A percentile compares a stretch with the other conserved stretches of the same genome.
phyloP scores from a whole-genome alignment of 768 basidiomycete species.

The Phanerochaete carnosa region DNA sequence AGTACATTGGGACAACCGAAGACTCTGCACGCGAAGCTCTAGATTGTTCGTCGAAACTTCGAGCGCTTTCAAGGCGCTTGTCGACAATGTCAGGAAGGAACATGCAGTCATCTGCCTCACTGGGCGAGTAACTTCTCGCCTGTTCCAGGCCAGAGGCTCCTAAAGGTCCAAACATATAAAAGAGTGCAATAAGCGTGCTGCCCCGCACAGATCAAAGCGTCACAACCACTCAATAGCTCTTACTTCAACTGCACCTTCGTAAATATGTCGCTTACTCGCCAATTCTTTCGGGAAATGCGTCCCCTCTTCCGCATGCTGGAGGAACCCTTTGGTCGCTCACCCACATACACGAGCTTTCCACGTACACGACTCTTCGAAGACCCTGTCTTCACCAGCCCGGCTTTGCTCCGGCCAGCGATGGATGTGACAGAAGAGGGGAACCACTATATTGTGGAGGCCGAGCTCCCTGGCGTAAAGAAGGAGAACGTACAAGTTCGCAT shows the following conservation, averaged over 20 bases:
- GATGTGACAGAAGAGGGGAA: slow-evolving; percentile 67
- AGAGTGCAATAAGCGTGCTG: not conserved
- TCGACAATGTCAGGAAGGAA: not conserved
- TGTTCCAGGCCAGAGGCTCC: not conserved
- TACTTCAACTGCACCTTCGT: not conserved
- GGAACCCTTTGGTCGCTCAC: slow-evolving; percentile 52
- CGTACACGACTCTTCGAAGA: slow-evolving; percentile 43
- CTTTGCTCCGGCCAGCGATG: slow-evolving; percentile 48
- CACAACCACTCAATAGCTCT: not conserved
- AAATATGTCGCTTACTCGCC: slow-evolving; percentile 26
- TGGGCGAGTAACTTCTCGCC: not conserved
- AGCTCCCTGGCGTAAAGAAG: slow-evolving; percentile 76
- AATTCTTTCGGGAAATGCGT: slow-evolving; percentile 59
- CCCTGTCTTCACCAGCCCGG: slow-evolving; percentile 40
- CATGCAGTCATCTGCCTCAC: not conserved
- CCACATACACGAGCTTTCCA: slow-evolving; percentile 24
- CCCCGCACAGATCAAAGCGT: not conserved
- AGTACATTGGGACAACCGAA: no score
- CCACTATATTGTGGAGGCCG: slow-evolving; percentile 69
- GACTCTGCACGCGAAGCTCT: no score
- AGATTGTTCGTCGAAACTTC: not conserved
- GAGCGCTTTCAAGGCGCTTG: not conserved
- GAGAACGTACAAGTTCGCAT: slow-evolving; percentile 71
- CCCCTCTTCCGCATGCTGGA: slow-evolving; percentile 77
- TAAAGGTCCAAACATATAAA: not conserved